Evolutionary conservation across 805 yeast genomes (phyloP), one percentile per base, ranked within the genome.

Genomic region (Ogataea minuta): DNA sequence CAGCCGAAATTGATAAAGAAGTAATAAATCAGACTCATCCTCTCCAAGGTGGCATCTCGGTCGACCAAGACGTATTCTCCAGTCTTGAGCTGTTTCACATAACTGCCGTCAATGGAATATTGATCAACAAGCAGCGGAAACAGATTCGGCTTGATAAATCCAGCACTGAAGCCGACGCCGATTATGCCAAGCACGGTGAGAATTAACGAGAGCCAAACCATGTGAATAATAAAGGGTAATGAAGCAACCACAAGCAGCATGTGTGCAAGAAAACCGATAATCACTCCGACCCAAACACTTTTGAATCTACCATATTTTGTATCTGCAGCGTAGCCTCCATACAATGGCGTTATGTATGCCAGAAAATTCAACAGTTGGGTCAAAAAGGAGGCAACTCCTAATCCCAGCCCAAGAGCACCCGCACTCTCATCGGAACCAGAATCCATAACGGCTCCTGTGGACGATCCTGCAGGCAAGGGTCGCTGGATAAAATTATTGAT

Each of bases 11-110:
- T 76, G 49, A 76, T 74, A 41, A 74, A 68, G 67, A 76, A 71
- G 54, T 75, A 75, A 56, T 71, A 75, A 16, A 69, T 62, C 48
- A 72, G 59, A 34, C 71, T 57, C 47, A 65, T 43, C 41, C 60
- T 52, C 38, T 62, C 65, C 31, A 72, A 54, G 1, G 74, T 59
- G 45, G 72, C 64, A 49, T 68, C 66, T 27, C 71, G 62, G 45
- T 71, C 76, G 19, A 72, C 62, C 47, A 85, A 73, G 17, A 84
- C 89, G 25, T 71, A 67, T 53, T 77, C 80, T 2, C 77, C 78
- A 15, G 50, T 20, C 4, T 82, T 74, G 30, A 72, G 72, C 77
- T 48, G 72, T 68, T 40, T 71, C 61, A 59, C 74, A 72, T 41
- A 73, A 39, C 77, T 81, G 48, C 71, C 70, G 29, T 74, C 66